Evolutionary conservation across 2,329 filamentous ascomycete species (phyloP), one percentile per base, ranked within the genome.

Genomic region (Penicillium vulpinum): DNA sequence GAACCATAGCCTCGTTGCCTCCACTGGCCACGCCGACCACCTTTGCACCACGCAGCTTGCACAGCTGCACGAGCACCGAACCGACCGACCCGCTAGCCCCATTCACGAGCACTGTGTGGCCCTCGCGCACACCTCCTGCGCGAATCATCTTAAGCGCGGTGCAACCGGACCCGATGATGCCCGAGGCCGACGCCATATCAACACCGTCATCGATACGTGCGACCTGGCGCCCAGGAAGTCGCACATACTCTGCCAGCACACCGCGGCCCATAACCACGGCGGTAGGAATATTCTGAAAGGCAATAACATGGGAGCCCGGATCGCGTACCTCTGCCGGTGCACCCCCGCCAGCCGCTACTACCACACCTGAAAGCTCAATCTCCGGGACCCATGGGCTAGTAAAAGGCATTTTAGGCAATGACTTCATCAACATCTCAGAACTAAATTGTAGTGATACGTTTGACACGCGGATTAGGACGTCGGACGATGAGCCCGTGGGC

Each of bases 81-180:
- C 57, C 62, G 5, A 60, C 61, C 5, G 62, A 64, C 7, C 62
- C 61, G 35, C 62, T 64, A 9, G 59, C 62, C 7, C 62, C 62
- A 40, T 63, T 64, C 2, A 64, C 48, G 2, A 63, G 57, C 22
- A 64, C 61, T 0, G 43, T 44, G 50, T 62, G 62, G 15, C 62
- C 61, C 33, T 60, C 47, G 4, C 52, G 53, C n/a, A 64, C 56
- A 15, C 62, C 59, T 10, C 53, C 61, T 9, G 53, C 48, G 21
- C 61, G 61, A 39, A 61, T 57, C 33, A 64, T 64, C 39, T 62
- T 64, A 13, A 62, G 53, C 28, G 61, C 62, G 11, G 54, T 52
- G 41, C 61, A 58, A 4, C 62, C 61, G 16, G 49, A 40, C 21
- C 55, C 52, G 36, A 51, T 51, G 11, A 62, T 53, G 4, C 60